Evolutionary conservation across 768 basidiomycete species (phyloP).

Genomic region (Suillus placidus): DNA sequence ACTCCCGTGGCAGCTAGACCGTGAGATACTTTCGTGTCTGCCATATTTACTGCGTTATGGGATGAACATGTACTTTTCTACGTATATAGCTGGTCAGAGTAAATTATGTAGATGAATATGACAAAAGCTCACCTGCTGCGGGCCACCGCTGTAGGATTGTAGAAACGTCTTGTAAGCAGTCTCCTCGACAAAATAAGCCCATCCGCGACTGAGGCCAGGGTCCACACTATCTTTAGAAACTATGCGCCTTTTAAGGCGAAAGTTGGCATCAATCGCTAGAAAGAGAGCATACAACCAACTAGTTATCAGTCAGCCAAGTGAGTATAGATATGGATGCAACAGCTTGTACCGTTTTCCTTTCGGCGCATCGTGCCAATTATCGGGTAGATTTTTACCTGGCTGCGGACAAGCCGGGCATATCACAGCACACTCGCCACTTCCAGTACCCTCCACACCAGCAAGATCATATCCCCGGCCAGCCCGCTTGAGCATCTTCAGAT

Average conservation of each 20-base stretch:
- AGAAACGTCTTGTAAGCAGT: conserved; percentile 21
- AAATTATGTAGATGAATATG: conserved; percentile 6
- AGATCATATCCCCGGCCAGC: conserved; percentile 3
- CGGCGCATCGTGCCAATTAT: background rate
- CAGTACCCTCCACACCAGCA: conserved; percentile 2
- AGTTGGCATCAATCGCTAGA: conserved; percentile 37
- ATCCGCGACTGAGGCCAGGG: conserved; percentile 31
- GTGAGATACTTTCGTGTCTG: conserved; percentile 10
- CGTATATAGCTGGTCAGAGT: background rate
- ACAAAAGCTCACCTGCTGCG: conserved; percentile 25
- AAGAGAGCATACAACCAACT: conserved; percentile 34
- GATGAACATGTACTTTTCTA: background rate
- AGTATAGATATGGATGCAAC: conserved; percentile 4
- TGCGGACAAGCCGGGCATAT: conserved; percentile 12
- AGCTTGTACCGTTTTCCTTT: background rate
- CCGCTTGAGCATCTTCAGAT: conserved; percentile 19
- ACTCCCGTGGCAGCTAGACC: conserved; percentile 18
- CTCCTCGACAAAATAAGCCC: conserved; percentile 31
- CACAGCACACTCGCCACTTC: background rate
- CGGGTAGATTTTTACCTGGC: conserved; percentile 10
- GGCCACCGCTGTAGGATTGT: conserved; percentile 15
- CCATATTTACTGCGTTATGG: background rate
- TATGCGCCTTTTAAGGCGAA: conserved; percentile 30
- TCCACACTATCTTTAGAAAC: conserved; percentile 28
- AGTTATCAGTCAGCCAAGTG: background rate